A percentile compares a stretch with the other conserved stretches of the same genome.
Evolutionary conservation across 1,139 yeast genomes (phyloP).

Genomic region (Hansenula lynferdii): DNA sequence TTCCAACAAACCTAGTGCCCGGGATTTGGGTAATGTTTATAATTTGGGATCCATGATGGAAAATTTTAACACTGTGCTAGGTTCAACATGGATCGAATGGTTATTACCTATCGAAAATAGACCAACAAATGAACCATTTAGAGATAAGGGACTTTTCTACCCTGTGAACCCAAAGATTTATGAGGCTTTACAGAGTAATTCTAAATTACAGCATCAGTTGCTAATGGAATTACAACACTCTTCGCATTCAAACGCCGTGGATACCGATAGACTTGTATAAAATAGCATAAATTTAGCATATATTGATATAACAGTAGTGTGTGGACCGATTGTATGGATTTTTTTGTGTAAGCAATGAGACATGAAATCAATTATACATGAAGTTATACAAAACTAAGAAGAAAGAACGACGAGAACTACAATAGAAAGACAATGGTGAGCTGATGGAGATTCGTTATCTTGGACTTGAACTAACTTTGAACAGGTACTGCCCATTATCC

Average conservation of each 20-base stretch:
- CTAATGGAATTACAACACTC: slow-evolving; percentile 34
- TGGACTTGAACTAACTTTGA: not conserved
- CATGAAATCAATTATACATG: too few relatives aligned
- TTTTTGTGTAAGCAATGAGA: too few relatives aligned
- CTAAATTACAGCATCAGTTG: slow-evolving; percentile 42
- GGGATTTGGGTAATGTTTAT: slow-evolving; percentile 58
- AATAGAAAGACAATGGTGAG: too few relatives aligned
- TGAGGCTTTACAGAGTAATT: slow-evolving; percentile 37
- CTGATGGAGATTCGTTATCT: too few relatives aligned
- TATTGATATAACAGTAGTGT: too few relatives aligned
- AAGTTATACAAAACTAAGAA: too few relatives aligned
- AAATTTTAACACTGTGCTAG: slow-evolving; percentile 77
- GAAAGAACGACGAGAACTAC: too few relatives aligned
- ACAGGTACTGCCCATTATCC: slow-evolving; percentile 48
- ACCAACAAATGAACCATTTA: slow-evolving; percentile 24
- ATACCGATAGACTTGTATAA: slow-evolving; percentile 1
- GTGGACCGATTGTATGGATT: too few relatives aligned
- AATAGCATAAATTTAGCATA: too few relatives aligned
- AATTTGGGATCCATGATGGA: slow-evolving; percentile 54
- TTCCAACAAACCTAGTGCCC: slow-evolving; percentile 33
- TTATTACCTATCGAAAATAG: slow-evolving; percentile 48
- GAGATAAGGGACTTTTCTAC: slow-evolving; percentile 48
- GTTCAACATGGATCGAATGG: slow-evolving; percentile 62
- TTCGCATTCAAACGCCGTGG: not conserved
- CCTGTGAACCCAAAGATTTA: slow-evolving; percentile 41